A percentile compares a stretch with the other conserved stretches of the same genome.
Conservation (phyloP, 2,329 filamentous ascomycete genomes). For the Colletotrichum abscissum region DNA sequence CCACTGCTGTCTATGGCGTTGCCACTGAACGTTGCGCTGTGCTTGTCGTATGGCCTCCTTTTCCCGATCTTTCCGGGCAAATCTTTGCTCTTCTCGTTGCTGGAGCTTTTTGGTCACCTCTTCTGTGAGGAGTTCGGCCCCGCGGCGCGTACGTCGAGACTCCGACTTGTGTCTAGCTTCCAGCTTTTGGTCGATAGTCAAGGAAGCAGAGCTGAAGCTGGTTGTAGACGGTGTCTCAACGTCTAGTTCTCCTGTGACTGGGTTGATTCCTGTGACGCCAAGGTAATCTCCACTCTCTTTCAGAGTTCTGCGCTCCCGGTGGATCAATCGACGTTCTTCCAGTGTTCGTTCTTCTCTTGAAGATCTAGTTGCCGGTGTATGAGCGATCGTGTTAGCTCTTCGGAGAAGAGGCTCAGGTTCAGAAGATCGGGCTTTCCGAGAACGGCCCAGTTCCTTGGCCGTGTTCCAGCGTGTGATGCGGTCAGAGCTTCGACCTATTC, state of each 20-base stretch:
- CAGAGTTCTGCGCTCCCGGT: conserved; percentile 54
- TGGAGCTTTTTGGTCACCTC: conserved; percentile 50
- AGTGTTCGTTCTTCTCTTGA: not conserved
- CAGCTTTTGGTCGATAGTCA: conserved; percentile 46
- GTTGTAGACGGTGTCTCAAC: conserved; percentile 62
- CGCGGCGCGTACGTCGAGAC: conserved; percentile 47
- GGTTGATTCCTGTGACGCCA: conserved; percentile 69
- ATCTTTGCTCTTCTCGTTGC: conserved; percentile 48
- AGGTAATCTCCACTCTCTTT: conserved; percentile 69
- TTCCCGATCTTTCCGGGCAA: conserved; percentile 55
- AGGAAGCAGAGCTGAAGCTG: conserved; percentile 50
- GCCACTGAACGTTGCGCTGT: conserved; percentile 55
- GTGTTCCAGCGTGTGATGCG: conserved; percentile 50
- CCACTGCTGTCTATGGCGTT: conserved; percentile 59
- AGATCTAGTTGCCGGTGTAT: not conserved
- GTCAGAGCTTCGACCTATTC: conserved; percentile 41
- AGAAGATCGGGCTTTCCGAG: not conserved
- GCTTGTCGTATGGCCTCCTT: conserved; percentile 51
- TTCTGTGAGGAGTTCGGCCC: conserved; percentile 59
- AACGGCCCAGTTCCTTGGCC: conserved; percentile 40
- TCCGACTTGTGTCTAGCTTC: conserved; percentile 45
- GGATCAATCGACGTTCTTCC: conserved; percentile 37
- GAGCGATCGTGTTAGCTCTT: not conserved
- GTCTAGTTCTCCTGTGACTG: conserved; percentile 64
- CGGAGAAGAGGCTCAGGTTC: not conserved